Conservation (phyloP, 2,329 filamentous ascomycete genomes). For the Fusarium tuaranense region DNA sequence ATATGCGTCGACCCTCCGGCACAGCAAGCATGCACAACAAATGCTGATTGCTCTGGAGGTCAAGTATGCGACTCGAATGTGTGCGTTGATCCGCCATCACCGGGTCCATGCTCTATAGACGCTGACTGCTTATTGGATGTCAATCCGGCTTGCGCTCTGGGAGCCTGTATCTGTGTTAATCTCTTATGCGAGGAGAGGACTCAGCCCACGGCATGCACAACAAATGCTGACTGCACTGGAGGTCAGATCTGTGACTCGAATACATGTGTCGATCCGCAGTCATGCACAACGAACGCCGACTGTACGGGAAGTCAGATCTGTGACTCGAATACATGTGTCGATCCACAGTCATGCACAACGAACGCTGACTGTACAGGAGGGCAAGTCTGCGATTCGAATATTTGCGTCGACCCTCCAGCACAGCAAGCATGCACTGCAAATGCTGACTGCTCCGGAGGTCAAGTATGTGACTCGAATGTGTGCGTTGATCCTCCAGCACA, state of each 20-base stretch:
- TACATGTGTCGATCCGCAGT: neutral
- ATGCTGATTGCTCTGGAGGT: neutral
- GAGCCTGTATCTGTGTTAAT: neutral
- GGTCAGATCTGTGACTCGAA: neutral
- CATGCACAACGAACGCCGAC: too few species aligned
- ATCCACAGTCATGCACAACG: neutral
- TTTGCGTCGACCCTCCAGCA: too few species aligned
- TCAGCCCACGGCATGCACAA: neutral
- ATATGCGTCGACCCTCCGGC: neutral
- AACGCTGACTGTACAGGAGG: too few species aligned
- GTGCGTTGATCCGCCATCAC: neutral
- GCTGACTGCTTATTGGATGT: neutral
- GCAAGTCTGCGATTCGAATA: too few species aligned
- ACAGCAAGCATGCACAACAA: neutral
- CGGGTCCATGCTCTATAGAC: neutral
- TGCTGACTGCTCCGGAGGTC: too few species aligned
- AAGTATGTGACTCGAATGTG: too few species aligned
- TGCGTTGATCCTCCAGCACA: too few species aligned
- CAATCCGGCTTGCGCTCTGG: neutral
- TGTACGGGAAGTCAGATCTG: too few species aligned
- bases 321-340: neutral
- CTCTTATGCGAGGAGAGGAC: neutral
- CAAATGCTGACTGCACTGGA: neutral
- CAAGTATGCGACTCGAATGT: neutral
- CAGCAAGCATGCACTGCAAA: too few species aligned